Base-by-base conservation (phyloP, 129 eudicot species). In the Saposhnikovia divaricata region DNA sequence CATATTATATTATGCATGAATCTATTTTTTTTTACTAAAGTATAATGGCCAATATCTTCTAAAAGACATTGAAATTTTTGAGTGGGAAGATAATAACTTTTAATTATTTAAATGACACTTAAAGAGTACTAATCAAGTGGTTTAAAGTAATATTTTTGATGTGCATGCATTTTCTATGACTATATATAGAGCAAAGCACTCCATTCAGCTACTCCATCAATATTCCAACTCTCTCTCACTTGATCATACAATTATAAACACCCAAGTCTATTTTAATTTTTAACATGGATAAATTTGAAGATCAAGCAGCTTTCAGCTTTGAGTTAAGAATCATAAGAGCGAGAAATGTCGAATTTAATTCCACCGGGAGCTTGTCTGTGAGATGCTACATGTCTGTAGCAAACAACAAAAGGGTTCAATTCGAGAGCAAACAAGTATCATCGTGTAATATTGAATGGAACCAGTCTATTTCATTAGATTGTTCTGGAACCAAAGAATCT, bases 311-410 rank as follows among this genome's bases (percentile, higher is more conserved):
- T 43, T 63, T 92, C 34, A 85, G 77, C 53, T 84, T 89, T 80
- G 91, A 90, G 65, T 16, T 92, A 25, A 85, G 73, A 72, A 82
- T 92, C 40, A 73, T 87, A 76, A 89, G 82, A 76, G 97, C 97
- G 9, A 90, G 85, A 86, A 87, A 92, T 80, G 76, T 82, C 1
- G 76, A 85, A 37, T 48, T 79, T 6, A 76, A 85, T 43, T 80
- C 88, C 12, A 55, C 46, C 4, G 85, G 87, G 0, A 21, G 76
- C 61, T 65, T 92, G 69, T 92, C 90, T 75, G 86, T 92, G 2
- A 87, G 97, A 80, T 90, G 97, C 75, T 88, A 88, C 79, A 84
- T 92, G 57, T 75, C 89, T 4, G 83, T 90, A 12, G 91, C 90
- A 84, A 84, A 86, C 80, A 86, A 88, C 81, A 84, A 83, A 78